Percentiles rank a stretch among this genome's conserved stretches.
Evolutionary conservation across 495 filamentous ascomycete species (phyloP).

Genomic region (Daldinia loculata): DNA sequence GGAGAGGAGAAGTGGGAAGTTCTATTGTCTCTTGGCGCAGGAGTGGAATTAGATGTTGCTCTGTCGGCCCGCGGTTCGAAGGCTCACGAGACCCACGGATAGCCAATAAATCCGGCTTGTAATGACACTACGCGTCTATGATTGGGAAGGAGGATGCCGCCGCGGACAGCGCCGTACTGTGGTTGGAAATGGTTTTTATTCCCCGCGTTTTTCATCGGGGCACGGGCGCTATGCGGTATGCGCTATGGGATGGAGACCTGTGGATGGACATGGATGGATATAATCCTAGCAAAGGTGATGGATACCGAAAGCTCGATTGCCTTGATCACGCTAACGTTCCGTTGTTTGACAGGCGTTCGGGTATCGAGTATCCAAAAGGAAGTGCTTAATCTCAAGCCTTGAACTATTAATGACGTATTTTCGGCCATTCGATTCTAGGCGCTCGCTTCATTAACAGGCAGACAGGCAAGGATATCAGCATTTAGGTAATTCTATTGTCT

Average conservation of each 20-base stretch:
- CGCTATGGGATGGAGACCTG: not conserved
- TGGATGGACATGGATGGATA: not conserved
- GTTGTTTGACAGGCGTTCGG: conserved; percentile 6
- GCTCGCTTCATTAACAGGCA: not conserved
- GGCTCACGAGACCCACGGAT: conserved; percentile 16
- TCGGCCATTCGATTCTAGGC: conserved; percentile 7
- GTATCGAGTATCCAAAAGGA: not conserved
- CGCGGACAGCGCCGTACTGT: conserved; percentile 31
- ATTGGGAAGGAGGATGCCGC: conserved; percentile 37
- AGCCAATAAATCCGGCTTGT: conserved; percentile 28
- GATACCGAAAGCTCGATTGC: conserved; percentile 17
- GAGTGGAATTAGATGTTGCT: conserved; percentile 30
- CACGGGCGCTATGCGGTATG: conserved; percentile 6
- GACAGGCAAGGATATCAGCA: conserved; percentile 2
- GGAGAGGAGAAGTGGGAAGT: not conserved
- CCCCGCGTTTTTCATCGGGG: conserved; percentile 33
- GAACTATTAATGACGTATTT: conserved; percentile 30
- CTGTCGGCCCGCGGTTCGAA: not conserved
- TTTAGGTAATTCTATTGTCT: conserved; percentile 7
- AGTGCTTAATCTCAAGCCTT: conserved; percentile 21
- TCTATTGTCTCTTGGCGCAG: conserved; percentile 13
- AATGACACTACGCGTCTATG: conserved; percentile 12
- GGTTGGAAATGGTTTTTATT: conserved; percentile 21
- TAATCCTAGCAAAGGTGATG: not conserved
- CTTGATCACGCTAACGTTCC: conserved; percentile 21